Evolutionary conservation across 768 basidiomycete species (phyloP), one percentile per base, ranked within the genome.

Genomic region (Mycena pura): DNA sequence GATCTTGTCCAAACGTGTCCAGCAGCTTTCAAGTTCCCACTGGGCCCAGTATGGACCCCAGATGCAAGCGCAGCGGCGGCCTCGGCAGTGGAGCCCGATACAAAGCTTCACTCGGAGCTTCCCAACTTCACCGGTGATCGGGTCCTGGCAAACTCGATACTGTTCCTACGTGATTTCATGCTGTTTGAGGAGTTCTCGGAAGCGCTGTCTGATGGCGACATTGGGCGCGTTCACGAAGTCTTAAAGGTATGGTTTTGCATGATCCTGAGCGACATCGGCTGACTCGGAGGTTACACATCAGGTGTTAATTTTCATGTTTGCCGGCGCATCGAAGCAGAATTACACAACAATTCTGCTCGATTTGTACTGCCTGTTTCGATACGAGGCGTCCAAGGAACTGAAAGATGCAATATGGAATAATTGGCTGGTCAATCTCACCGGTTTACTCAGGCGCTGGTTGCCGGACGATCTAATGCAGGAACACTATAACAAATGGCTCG

Each of bases 161-260:
- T 71, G 4, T 71, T 68, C 44, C 38, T 72, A 0, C 68, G 52
- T 11, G 67, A 70, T 47, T 56, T 57, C 41, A 44, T 63, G 6
- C 65, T 65, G 64, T 70, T 60, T 25, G 58, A 65, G 6, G 73
- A 74, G 29, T 46, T 68, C 24, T 43, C 57, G 2, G 60, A 68
- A 45, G 68, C 74, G 2, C 54, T 70, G 14, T 47, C 73, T 6
- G 73, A 73, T 24, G 74, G 76, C 5, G 71, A 74, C 60, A 67
- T 69, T 34, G 74, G 75, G 1, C 67, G 70, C 3, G 67, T 71
- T 0, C 69, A 65, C 21, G 70, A 74, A 40, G 62, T 66, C 9
- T 38, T 75, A 31, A 74, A 74, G 70, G 74, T 73, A 29, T 22
- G 45, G 25, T n/a, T 29, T 36, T 36, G 6, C 10, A 21, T 5